These are phyloP conservation scores for Schizonepeta tenuifolia DNA, from an alignment of 257 asterid species.

Conservation along the genomic window DNA sequence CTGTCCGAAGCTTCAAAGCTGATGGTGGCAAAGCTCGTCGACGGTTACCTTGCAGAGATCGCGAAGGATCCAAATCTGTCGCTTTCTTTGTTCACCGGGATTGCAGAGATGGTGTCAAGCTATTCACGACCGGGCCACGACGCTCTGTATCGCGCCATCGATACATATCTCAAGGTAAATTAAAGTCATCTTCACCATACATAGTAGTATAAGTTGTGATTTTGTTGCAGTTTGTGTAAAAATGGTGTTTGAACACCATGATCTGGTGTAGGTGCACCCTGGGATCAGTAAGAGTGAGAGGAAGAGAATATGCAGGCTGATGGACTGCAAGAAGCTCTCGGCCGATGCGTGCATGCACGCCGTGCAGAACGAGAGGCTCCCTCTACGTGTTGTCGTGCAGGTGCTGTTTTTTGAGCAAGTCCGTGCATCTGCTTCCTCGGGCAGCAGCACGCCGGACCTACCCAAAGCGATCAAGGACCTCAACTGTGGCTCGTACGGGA, in stretches of 20 bases:
- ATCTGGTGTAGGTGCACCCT: slow-evolving; percentile 67
- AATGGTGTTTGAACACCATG: no score
- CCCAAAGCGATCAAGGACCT: slow-evolving; percentile 84
- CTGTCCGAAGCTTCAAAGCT: slow-evolving; percentile 95
- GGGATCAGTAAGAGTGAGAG: slow-evolving; percentile 85
- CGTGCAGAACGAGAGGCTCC: slow-evolving; percentile 90
- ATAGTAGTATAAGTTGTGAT: no score
- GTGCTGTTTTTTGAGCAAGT: slow-evolving; percentile 96
- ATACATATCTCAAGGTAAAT: slow-evolving; percentile 71
- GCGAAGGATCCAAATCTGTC: slow-evolving; percentile 83
- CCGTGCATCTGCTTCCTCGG: slow-evolving; percentile 87
- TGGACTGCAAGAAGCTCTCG: slow-evolving; percentile 96
- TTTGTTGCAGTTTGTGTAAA: no score
- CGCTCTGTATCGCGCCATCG: slow-evolving; percentile 82
- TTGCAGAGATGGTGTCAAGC: slow-evolving; percentile 78
- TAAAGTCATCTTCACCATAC: slow-evolving; percentile 32
- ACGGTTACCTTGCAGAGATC: slow-evolving; percentile 82
- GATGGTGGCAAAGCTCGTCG: slow-evolving; percentile 92
- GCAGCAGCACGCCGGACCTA: slow-evolving; percentile 95
- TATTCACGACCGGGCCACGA: slow-evolving; percentile 82
- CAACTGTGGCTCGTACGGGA: slow-evolving; percentile 66
- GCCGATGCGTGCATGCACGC: slow-evolving; percentile 96
- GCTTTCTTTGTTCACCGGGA: slow-evolving; percentile 55
- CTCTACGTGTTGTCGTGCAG: slow-evolving; percentile 85
- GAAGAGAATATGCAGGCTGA: slow-evolving; percentile 71